A percentile compares a stretch with the other conserved stretches of the same genome.
These are phyloP conservation scores for Sugiyamaella xylanicola DNA, from an alignment of 1,139 yeast genomes.

Conservation along the genomic window DNA sequence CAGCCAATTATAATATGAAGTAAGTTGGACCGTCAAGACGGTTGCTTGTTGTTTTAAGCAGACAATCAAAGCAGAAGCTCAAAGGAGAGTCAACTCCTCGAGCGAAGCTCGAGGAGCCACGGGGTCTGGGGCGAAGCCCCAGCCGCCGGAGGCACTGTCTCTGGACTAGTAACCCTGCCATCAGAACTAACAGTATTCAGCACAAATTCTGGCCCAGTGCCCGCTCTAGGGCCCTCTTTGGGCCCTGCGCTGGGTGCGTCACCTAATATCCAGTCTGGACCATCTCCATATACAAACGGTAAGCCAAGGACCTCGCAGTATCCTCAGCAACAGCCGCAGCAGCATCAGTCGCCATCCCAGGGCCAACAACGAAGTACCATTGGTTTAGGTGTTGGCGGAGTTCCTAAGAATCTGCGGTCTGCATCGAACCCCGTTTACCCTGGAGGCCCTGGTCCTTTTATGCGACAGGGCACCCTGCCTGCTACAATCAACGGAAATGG, in stretches of 20 bases:
- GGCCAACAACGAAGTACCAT: constrained; percentile 19
- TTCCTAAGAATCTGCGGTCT: constrained; percentile 22
- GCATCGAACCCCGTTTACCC: constrained; percentile 16
- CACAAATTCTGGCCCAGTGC: neutral
- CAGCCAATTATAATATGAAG: constrained; percentile 5
- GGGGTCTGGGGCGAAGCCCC: neutral
- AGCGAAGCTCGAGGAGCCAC: neutral
- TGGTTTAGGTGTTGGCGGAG: constrained; percentile 20
- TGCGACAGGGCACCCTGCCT: constrained; percentile 3
- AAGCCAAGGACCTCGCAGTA: constrained; percentile 19
- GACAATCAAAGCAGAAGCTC: too few species aligned
- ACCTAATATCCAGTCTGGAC: neutral
- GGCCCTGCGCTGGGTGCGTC: neutral
- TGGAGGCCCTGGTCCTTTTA: constrained; percentile 18
- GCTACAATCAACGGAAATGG: neutral
- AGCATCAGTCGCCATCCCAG: constrained; percentile 21
- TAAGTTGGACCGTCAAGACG: neutral
- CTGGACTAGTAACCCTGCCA: too few species aligned
- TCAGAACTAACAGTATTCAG: constrained; percentile 2
- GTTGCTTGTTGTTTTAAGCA: neutral
- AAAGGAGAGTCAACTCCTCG: too few species aligned
- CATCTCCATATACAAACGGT: constrained; percentile 12
- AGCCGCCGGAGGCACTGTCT: neutral
- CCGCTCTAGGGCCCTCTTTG: neutral
- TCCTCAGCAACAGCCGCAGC: constrained; percentile 19